phyloP scores from a whole-genome alignment of 1,284 basidiomycete species.

The Rhizoctonia solani region DNA sequence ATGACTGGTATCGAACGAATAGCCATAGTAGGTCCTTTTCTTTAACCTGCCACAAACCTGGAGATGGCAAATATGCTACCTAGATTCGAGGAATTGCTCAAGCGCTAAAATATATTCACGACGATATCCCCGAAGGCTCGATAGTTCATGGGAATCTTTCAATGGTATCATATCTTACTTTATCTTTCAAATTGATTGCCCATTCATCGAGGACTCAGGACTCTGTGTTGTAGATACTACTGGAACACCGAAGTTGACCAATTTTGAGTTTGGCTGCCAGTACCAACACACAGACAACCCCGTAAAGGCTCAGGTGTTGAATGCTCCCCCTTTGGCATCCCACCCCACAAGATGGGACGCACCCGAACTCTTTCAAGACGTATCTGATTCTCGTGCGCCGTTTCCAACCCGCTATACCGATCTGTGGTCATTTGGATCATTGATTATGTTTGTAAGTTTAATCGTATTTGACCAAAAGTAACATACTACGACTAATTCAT shows the following conservation, averaged over 20 bases:
- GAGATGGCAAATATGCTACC: background rate
- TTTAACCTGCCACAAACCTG: background rate
- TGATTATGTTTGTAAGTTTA: conserved; percentile 3
- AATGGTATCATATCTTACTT: background rate
- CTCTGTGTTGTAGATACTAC: background rate
- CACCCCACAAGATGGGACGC: conserved; percentile 7
- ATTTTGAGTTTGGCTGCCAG: conserved; percentile 11
- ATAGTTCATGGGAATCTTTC: conserved; percentile 4
- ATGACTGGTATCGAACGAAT: background rate
- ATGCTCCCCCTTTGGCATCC: background rate
- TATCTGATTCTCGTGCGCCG: background rate
- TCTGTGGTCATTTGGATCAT: conserved; percentile 2
- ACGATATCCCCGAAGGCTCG: background rate
- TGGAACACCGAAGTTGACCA: background rate
- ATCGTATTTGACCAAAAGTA: background rate
- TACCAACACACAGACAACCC: conserved; percentile 5
- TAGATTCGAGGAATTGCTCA: background rate
- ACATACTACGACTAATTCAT: background rate
- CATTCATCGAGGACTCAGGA: background rate
- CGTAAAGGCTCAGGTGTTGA: background rate
- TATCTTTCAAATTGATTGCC: background rate
- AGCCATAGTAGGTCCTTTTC: background rate
- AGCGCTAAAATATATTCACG: background rate
- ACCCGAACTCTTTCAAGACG: conserved; percentile 10
- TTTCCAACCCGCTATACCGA: conserved; percentile 10